Evolutionary conservation across 1,284 basidiomycete species (phyloP), one percentile per base, ranked within the genome.

Genomic region (Trichosporon coremiiforme): DNA sequence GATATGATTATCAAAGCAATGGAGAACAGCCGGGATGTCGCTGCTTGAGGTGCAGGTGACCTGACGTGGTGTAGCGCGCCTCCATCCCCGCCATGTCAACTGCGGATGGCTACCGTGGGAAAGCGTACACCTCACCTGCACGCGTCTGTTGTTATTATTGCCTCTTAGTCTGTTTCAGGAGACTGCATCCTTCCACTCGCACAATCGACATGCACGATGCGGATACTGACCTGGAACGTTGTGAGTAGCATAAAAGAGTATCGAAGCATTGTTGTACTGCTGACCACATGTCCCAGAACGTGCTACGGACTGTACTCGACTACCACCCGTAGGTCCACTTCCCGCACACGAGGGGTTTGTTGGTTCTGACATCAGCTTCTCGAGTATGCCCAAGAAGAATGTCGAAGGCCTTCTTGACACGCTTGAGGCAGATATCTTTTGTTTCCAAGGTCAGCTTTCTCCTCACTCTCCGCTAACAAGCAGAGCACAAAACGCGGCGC

Each of bases 401-500:
- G 90, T 91, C 76, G 89, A 93, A 73, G 90, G 87, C 0, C 88
- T 95, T 60, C 85, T 97, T 31, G 87, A 92, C 45, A 88, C 90
- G 78, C 85, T 97, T 2, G 84, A 88, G 17, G 93, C 92, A 36
- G 92, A 96, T 80, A 91, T 98, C 60, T 87, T 92, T 65, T 96
- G 94, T 82, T 94, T 97, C 75, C 95, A 98, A 89, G 94, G 94
- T 91, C 70, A 73, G 78, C 66, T 1, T 38, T n/a, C 25, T 36
- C 33, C 1, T 35, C 31, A 8, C 15, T 33, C 17, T 20, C 8
- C 22, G 31, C 53, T 67, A 65, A 71, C 60, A 10, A 25, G 15
- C 66, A 97, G 95, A 98, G 84, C 91, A 95, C 86, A 98, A 97
- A 81, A 89, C 89, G 17, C 89, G 91, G 13, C 89, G 93, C 15